Evolutionary conservation across 1,284 basidiomycete genomes (phyloP), one percentile per base, ranked within the genome.

Genomic region (Tilletia setariae): DNA sequence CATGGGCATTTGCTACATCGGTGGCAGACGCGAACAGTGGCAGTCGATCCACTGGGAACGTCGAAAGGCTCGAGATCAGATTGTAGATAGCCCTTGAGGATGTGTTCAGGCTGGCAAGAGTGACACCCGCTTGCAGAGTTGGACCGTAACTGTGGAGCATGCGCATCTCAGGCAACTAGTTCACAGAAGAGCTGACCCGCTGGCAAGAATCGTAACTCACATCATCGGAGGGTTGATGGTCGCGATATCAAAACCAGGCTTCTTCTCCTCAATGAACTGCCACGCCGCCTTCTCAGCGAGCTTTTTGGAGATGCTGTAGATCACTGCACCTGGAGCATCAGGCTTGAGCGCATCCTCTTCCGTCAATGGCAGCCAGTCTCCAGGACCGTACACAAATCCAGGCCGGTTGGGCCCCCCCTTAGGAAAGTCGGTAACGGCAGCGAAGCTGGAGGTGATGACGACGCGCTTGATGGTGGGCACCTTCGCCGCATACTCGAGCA

Each of bases 21-120:
- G 72, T 64, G 9, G 76, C 81, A 56, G 77, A 71, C 56, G 73
- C 77, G 68, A 83, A 83, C 30, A 83, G 76, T 15, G 83, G 83
- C 7, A 83, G 70, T 1, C 82, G 73, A 63, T 83, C 78, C 43
- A 72, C 76, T 0, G 82, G 82, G 64, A 82, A 71, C 3, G 68
- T 64, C 2, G 72, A 66, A 6, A 70, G 65, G 2, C 67, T 65
- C 7, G 61, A 53, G 71, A 83, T 75, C 56, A 44, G 30, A 25
- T 40, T 21, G 65, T 79, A 79, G 68, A 79, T 74, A 28, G 74
- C 71, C 64, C 71, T 73, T 66, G 70, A 73, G 13, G 74, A 76
- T 8, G 77, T 77, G 74, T 79, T 79, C 65, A 79, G 72, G 67
- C 71, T 78, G 8, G 66, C 62, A 15, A 72, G 68, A 32, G 44